phyloP scores from a whole-genome alignment of 2,329 filamentous ascomycete species.

The Harringtonia aguacate region DNA sequence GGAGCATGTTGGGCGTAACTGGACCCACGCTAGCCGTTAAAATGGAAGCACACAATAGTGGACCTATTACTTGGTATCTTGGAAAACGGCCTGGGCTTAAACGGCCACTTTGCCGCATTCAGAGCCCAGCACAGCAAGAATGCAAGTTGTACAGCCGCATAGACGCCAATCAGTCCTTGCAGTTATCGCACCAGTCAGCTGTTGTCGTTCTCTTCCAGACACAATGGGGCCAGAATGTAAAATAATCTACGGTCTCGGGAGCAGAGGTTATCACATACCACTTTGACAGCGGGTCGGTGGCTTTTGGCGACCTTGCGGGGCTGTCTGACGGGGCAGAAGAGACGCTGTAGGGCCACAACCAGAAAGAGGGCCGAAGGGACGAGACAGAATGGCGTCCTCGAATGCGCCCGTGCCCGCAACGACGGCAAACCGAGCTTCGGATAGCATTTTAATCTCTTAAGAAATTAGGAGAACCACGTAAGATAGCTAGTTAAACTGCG shows the following conservation, averaged over 20 bases:
- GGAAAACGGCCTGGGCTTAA: too few relatives aligned
- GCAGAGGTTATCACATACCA: not conserved
- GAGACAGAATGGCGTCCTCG: not conserved
- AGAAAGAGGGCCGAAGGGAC: not conserved
- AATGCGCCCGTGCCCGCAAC: not conserved
- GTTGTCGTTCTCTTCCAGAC: not conserved
- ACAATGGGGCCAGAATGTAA: not conserved
- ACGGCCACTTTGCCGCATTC: not conserved
- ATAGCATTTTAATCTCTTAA: not conserved
- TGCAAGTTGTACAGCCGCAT: not conserved
- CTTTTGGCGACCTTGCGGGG: not conserved
- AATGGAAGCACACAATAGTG: too few relatives aligned
- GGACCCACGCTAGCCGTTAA: too few relatives aligned
- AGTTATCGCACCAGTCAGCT: not conserved
- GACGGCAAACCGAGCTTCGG: not conserved
- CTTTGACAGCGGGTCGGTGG: not conserved
- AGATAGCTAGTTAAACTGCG: too few relatives aligned
- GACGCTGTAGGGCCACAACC: not conserved
- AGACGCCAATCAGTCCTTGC: not conserved
- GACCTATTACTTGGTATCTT: too few relatives aligned
- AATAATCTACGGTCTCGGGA: too few relatives aligned
- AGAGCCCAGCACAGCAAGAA: constrained; percentile 1
- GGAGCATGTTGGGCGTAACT: too few relatives aligned
- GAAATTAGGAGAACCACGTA: not conserved
- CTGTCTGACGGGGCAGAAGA: constrained; percentile 1